phyloP scores from a whole-genome alignment of 179 eudicot genomes.

The Beta lomatogona region DNA sequence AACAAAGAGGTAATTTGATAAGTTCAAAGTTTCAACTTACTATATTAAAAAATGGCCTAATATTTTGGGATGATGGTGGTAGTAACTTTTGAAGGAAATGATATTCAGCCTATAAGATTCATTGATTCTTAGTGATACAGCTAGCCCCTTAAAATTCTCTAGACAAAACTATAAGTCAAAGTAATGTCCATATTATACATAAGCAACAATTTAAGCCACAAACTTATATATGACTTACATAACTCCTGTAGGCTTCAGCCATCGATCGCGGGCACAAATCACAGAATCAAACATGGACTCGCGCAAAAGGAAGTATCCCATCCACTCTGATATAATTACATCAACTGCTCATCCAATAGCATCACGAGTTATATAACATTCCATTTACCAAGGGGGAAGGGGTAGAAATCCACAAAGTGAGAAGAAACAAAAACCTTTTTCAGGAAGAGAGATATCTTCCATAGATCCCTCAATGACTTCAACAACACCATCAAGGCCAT shows the following conservation, averaged over 20 bases:
- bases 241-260: slow-evolving; percentile 92
- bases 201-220: background rate
- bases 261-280: slow-evolving; percentile 91
- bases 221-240: slow-evolving; percentile 56
- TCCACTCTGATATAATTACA: slow-evolving; percentile 77
- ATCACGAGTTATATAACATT: slow-evolving; percentile 16
- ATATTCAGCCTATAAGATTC: background rate
- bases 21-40: too few species aligned
- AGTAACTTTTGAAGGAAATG: background rate
- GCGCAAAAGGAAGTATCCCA: slow-evolving; percentile 98
- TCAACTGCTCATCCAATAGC: slow-evolving; percentile 47
- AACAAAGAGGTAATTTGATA: background rate
- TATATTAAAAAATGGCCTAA: too few species aligned
- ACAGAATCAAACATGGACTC: slow-evolving; percentile 99
- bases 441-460: slow-evolving; percentile 84
- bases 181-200: background rate
- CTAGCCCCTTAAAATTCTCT: background rate
- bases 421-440: slow-evolving; percentile 58
- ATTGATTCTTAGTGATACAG: background rate
- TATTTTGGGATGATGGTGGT: too few species aligned
- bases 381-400: background rate
- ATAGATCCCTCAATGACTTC: slow-evolving; percentile 95
- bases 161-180: background rate
- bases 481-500: slow-evolving; percentile 66
- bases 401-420: background rate